Percentiles rank a stretch among this genome's conserved stretches.
Conservation (phyloP, 1,284 basidiomycete genomes). For the Phaffia rhodozyma region DNA sequence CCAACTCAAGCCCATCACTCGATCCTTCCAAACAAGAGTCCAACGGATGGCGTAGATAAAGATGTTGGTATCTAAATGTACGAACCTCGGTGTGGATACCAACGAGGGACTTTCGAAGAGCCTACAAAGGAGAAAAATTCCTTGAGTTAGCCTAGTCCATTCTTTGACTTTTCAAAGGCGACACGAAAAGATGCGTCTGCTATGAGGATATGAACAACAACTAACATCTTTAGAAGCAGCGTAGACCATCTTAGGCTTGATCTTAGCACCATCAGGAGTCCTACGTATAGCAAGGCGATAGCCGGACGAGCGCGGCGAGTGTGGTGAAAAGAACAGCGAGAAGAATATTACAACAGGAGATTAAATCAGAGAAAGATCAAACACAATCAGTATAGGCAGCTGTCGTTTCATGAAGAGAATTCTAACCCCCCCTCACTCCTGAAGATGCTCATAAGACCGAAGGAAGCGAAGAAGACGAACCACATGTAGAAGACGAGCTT, state of each 20-base stretch:
- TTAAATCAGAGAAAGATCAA: neutral
- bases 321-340: neutral
- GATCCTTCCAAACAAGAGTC: no score
- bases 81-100: conserved; percentile 8
- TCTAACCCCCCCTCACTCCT: neutral
- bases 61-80: no score
- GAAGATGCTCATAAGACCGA: neutral
- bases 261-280: conserved; percentile 75
- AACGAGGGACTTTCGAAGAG: conserved; percentile 16
- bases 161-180: neutral
- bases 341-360: neutral
- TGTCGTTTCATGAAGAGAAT: no score
- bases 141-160: neutral
- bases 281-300: conserved; percentile 37
- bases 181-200: conserved; percentile 35
- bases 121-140: conserved; percentile 7
- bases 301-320: neutral
- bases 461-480: conserved; percentile 35
- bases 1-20: conserved; percentile 26
- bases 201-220: conserved; percentile 49
- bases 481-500: conserved; percentile 83
- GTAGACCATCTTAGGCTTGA: conserved; percentile 91
- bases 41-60: no score
- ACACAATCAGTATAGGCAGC: neutral
- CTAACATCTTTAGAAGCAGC: conserved; percentile 73